Base-by-base conservation (phyloP, 257 asterid genomes). In the Solanum appendiculatum region DNA sequence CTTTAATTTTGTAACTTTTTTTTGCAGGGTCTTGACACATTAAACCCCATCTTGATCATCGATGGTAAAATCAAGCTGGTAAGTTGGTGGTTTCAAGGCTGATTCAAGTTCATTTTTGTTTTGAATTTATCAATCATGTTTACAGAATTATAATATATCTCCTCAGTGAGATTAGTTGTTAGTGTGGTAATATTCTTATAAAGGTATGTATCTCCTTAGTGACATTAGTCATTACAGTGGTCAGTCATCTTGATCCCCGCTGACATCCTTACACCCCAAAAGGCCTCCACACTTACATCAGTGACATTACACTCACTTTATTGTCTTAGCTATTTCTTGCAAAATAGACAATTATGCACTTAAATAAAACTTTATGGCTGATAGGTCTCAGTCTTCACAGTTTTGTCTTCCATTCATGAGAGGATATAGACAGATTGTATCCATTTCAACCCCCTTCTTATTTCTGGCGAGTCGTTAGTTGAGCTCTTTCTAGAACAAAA, bases 51-150 rank as follows among this genome's bases (percentile, higher is more conserved):
- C 89, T 87, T 95, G 85, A 82, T 87, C 23, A 95, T 96, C 81
- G 97, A 96, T 87, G 90, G 90, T 89, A 95, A 96, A 86, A 91
- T 96, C 83, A 95, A 95, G 92, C 90, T 96, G 98, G 99, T 95
- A 89, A n/a, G 96, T 89, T 14, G 37, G 33, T 34, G 34, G 56
- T 29, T 63, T n/a, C 3, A 5, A 7, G 54, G 73, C 44, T 2
- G 60, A 23, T 63, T 33, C 75, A 29, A 37, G 18, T 78, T n/a
- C 84, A 78, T 18, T 15, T 25, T 33, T 44, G 18, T 48, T 78
- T 36, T 78, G 64, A 78, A 78, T 27, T 15, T 78, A 0, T 27
- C 6, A 78, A 46, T 78, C 64, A 4, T 78, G 84, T 18, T 78
- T 9, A 25, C 84, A 44, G 3, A 8, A 44, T 80, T 42, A 34